Conservation (phyloP, 768 basidiomycete genomes). For the Infundibulicybe gibba region DNA sequence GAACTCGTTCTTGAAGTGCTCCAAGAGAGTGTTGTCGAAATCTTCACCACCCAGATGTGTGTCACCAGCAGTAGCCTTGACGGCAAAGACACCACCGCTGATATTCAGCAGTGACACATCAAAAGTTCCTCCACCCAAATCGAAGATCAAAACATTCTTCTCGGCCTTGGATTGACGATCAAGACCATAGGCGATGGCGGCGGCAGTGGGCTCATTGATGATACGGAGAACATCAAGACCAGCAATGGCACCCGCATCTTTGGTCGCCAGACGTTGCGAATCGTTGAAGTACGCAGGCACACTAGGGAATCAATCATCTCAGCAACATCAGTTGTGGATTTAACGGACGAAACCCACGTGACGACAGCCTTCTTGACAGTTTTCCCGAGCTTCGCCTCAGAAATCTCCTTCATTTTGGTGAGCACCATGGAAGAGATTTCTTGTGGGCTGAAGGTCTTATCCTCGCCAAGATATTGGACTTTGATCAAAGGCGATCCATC, state of each 20-base stretch:
- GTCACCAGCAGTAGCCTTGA: slow-evolving; percentile 99
- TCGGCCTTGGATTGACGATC: slow-evolving; percentile 93
- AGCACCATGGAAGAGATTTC: slow-evolving; percentile 99
- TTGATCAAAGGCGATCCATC: slow-evolving; percentile 97
- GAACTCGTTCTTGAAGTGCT: slow-evolving; percentile 99
- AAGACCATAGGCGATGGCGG: slow-evolving; percentile 98
- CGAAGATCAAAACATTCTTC: slow-evolving; percentile 99
- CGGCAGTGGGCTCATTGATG: slow-evolving; percentile 99
- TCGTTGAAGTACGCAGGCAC: slow-evolving; percentile 99
- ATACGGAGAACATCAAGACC: slow-evolving; percentile 99
- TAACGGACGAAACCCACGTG: slow-evolving; percentile 57
- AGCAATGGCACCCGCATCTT: slow-evolving; percentile 97
- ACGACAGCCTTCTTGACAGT: slow-evolving; percentile 98
- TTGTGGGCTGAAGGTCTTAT: slow-evolving; percentile 95
- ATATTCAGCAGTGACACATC: slow-evolving; percentile 99
- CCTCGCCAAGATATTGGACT: slow-evolving; percentile 92
- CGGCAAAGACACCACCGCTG: slow-evolving; percentile 96
- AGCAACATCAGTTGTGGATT: slow-evolving; percentile 4
- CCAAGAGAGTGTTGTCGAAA: slow-evolving; percentile 96
- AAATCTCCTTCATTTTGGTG: slow-evolving; percentile 99
- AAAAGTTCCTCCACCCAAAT: slow-evolving; percentile 99
- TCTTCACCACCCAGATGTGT: slow-evolving; percentile 99
- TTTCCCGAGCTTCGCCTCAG: slow-evolving; percentile 98
- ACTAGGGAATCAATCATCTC: slow-evolving; percentile 29
- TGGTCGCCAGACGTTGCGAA: slow-evolving; percentile 98